These are phyloP conservation scores for Coelastrella sp. DNA, from an alignment of 139 green algal genomes.

Conservation along the genomic window DNA sequence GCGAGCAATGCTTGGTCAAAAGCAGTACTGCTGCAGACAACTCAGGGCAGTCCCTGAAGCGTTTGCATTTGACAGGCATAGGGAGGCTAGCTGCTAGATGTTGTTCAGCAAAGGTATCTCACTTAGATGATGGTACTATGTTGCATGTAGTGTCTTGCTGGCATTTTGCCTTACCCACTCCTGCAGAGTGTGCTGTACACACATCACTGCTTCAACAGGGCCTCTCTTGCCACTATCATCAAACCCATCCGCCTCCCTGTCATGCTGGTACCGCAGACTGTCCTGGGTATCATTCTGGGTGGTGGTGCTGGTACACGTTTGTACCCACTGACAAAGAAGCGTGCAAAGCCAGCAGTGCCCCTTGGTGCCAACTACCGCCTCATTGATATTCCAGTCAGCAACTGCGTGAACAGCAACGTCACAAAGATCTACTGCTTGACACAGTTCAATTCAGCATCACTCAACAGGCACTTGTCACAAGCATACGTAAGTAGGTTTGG, in stretches of 20 bases:
- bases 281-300: conserved; percentile 97
- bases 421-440: conserved; percentile 99
- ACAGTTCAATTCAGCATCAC: conserved; percentile 99
- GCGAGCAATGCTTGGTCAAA: too few species aligned
- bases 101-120: too few species aligned
- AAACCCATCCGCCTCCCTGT: too few species aligned
- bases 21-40: conserved; percentile 69
- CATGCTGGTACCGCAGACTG: too few species aligned
- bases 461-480: conserved; percentile 98
- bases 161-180: too few species aligned
- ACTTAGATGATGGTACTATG: too few species aligned
- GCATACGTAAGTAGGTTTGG: conserved; percentile 87
- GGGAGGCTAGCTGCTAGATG: too few species aligned
- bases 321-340: conserved; percentile 99
- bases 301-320: conserved; percentile 95
- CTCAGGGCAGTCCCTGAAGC: too few species aligned
- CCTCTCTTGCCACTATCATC: too few species aligned
- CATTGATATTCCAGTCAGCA: conserved; percentile 99
- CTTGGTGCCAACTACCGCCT: conserved; percentile 99
- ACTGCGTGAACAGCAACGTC: conserved; percentile 99
- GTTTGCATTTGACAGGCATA: conserved; percentile 51
- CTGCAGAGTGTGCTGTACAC: too few species aligned
- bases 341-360: conserved; percentile 98
- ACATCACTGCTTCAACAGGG: too few species aligned
- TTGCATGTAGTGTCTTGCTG: too few species aligned